A percentile compares a stretch with the other conserved stretches of the same genome.
These are phyloP conservation scores for Asterochloris sp. DNA, from an alignment of 139 green algal species.

Conservation along the genomic window DNA sequence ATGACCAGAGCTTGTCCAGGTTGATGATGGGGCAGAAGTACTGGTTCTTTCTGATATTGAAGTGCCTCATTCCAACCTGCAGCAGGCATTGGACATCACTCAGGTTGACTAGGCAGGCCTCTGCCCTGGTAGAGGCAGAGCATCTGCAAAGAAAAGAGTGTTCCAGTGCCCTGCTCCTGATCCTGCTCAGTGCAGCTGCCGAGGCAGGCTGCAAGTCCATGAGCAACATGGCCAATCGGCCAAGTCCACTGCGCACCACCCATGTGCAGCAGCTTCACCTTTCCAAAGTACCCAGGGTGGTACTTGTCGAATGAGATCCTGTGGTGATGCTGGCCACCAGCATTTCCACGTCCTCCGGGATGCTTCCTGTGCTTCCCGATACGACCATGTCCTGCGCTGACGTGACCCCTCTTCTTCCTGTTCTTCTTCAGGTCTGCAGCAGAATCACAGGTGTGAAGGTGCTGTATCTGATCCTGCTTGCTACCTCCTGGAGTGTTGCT, in stretches of 20 bases:
- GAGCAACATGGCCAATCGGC: too few relatives aligned
- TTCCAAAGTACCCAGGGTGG: conserved; percentile 96
- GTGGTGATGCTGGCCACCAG: conserved; percentile 99
- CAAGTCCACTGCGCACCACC: not conserved
- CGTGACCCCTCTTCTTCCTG: conserved; percentile 98
- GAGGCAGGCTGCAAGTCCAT: too few relatives aligned
- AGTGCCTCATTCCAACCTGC: conserved; percentile 98
- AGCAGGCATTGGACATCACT: not conserved
- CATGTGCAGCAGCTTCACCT: conserved; percentile 52
- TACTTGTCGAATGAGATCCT: conserved; percentile 99
- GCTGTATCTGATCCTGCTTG: not conserved
- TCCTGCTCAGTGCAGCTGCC: not conserved
- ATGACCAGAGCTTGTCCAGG: conserved; percentile 95
- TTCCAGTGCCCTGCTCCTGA: not conserved
- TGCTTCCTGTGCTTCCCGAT: conserved; percentile 99
- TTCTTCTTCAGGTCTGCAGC: conserved; percentile 83
- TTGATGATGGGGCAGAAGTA: conserved; percentile 97
- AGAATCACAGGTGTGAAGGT: not conserved
- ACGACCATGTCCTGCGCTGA: conserved; percentile 95
- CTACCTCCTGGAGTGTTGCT: not conserved
- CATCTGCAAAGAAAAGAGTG: not conserved
- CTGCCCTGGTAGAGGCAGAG: not conserved
- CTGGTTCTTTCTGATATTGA: conserved; percentile 94
- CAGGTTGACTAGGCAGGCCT: not conserved
- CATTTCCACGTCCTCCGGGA: conserved; percentile 96